Evolutionary conservation across 106 monocot genomes (phyloP), one percentile per base, ranked within the genome.

Genomic region (Amphibolis antarctica): DNA sequence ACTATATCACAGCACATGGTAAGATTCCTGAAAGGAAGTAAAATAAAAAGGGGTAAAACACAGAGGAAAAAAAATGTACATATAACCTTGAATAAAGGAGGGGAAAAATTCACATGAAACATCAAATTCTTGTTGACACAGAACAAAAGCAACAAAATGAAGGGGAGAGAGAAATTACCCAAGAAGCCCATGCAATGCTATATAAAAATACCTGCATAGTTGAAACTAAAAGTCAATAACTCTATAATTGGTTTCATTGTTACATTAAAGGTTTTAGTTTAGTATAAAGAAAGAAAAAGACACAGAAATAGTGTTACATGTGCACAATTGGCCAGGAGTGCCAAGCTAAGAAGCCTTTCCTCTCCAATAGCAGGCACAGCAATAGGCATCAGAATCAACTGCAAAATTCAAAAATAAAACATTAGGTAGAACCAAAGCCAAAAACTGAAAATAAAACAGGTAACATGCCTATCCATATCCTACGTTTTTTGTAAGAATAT

Each of bases 101-200:
- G 28, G 28, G 29, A 28, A 20, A 12, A 19, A 17, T 14, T 49
- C 3, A 10, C 13, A 49, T 14, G 12, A 17, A 19, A 49, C 14
- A 49, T 12, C 49, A 49, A 25, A 12, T 25, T 14, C 22, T 4
- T 55, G 25, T 55, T 27, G 24, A 3, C 55, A 55, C 26, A 13
- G 22, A 55, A 13, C 15, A 27, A 55, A 26, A 27, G 26, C 70
- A 60, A 46, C 28, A 23, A 36, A 7, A 55, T 55, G 27, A 10
- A 26, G 26, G 55, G 27, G 15, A 27, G 26, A 55, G 55, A 55
- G 11, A 14, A 10, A 64, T 14, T 86, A 92, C 92, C 86, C 87
- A 87, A 27, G 75, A 84, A 28, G 86, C 71, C 92, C 92, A 92
- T 27, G 92, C 61, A 50, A 92, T 76, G 71, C 86, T 84, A 42